A percentile compares a stretch with the other conserved stretches of the same genome.
These are phyloP conservation scores for Coemansia sp. DNA, from an alignment of 192 early-diverging fungal genomes.

Conservation along the genomic window DNA sequence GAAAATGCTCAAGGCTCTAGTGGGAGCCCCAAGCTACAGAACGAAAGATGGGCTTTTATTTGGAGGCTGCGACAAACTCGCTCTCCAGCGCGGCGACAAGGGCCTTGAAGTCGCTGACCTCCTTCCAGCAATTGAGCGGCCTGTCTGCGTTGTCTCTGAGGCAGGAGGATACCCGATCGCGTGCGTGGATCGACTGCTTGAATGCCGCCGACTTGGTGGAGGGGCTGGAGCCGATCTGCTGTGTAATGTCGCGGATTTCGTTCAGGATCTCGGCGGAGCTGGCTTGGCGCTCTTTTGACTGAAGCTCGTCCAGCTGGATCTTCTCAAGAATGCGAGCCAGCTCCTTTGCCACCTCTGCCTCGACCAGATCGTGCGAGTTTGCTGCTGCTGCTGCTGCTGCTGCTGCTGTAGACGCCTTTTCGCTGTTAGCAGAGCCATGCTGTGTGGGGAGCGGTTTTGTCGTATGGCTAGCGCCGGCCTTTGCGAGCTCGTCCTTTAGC, in stretches of 20 bases:
- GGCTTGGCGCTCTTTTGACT: slow-evolving; percentile 40
- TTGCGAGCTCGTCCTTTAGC: slow-evolving; percentile 41
- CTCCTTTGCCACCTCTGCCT: slow-evolving; percentile 44
- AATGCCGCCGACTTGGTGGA: slow-evolving; percentile 18
- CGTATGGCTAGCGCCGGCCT: slow-evolving; percentile 8
- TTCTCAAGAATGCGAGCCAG: slow-evolving; percentile 50
- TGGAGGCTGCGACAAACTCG: slow-evolving; percentile 35
- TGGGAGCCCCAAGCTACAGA: background rate
- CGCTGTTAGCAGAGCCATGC: slow-evolving; percentile 4
- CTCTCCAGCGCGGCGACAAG: slow-evolving; percentile 33
- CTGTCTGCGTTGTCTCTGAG: slow-evolving; percentile 30
- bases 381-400: background rate
- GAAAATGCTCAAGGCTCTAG: no score
- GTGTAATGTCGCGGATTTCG: slow-evolving; percentile 49
- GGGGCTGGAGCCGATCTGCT: slow-evolving; percentile 25
- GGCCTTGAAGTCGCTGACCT: slow-evolving; percentile 44
- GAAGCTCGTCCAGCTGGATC: slow-evolving; percentile 41
- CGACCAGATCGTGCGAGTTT: slow-evolving; percentile 26
- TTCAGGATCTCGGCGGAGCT: slow-evolving; percentile 45
- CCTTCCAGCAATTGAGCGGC: slow-evolving; percentile 53
- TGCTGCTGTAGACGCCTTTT: background rate
- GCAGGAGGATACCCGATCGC: slow-evolving; percentile 38
- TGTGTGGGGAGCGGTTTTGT: background rate
- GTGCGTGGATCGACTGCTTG: slow-evolving; percentile 19
- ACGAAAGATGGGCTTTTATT: background rate